Base-by-base conservation (phyloP, 164 flowering plant genomes). In the Aristolochia californica region DNA sequence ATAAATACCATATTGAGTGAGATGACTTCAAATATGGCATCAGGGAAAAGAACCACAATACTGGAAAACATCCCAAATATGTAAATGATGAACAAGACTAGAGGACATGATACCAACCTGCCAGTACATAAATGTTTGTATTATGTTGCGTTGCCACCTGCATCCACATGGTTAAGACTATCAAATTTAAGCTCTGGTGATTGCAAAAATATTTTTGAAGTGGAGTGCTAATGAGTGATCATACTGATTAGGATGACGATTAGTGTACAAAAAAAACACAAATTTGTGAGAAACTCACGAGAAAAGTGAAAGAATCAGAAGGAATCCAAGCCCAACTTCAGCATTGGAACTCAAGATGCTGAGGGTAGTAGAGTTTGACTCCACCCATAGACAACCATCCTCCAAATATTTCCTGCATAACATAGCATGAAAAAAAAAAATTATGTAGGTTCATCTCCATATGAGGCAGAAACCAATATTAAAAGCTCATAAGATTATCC, bases 81-180 rank as follows among this genome's bases (percentile, higher is more conserved):
- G 40, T 28, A 28, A 28, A 28, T 2, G 34, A 28, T 28, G 34
- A 28, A 28, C 34, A 7, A 28, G 34, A 28, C 3, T 28, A 28
- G 7, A 34, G 40, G 11, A 34, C 40, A 8, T 1, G 27, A 50
- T 50, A 5, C 77, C 13, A 22, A 93, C 99, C 99, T 94, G 99
- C 99, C 99, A 94, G 70, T 88, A 88, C 95, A 94, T 94, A 77
- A 94, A 83, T 43, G 93, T 77, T 57, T 94, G 99, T 65, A 94
- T 71, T 27, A 94, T 79, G 77, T 90, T 90, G 53, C 99, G 97
- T 62, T 84, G 97, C 93, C 91, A 83, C 79, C 99, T 94, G 81
- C 70, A 79, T 18, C 57, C 24, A 64, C 48, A 52, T 58, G 47
- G 28, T 22, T 49, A 9, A 45, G 10, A 43, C 27, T n/a, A 27